Evolutionary conservation across 345 rosid species (phyloP).

Genomic region (Hibiscus tridactylites): DNA sequence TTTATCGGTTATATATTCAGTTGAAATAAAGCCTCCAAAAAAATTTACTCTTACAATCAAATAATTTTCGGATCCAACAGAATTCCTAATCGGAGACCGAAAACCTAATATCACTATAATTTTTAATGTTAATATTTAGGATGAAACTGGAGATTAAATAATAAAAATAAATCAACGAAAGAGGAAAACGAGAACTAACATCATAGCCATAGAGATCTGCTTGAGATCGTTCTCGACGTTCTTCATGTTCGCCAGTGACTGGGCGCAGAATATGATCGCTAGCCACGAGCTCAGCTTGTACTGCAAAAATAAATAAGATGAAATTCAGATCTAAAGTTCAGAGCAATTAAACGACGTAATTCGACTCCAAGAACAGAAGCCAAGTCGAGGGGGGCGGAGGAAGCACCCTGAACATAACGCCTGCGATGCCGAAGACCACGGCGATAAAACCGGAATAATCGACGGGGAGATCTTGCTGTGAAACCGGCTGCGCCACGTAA

Average conservation of each 20-base stretch:
- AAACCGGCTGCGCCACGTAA: constrained; percentile 35
- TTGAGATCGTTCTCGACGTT: constrained; percentile 85
- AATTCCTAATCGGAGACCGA: neutral
- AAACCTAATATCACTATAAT: neutral
- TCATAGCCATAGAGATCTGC: constrained; percentile 97
- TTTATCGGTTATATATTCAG: too few species aligned
- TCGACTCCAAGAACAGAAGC: constrained; percentile 8
- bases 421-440: constrained; percentile 75
- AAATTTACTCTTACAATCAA: neutral
- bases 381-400: neutral
- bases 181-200: constrained; percentile 36
- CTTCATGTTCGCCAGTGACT: constrained; percentile 81
- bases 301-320: constrained; percentile 26
- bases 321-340: neutral
- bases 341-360: neutral
- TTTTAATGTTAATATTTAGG: neutral
- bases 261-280: constrained; percentile 86
- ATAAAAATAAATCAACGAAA: neutral
- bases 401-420: constrained; percentile 88
- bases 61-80: neutral
- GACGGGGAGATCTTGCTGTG: constrained; percentile 79
- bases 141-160: neutral
- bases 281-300: constrained; percentile 97
- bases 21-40: neutral
- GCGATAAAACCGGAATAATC: constrained; percentile 96